These are phyloP conservation scores for Talaromyces stipitatus DNA, from an alignment of 495 filamentous ascomycete genomes.

Conservation along the genomic window DNA sequence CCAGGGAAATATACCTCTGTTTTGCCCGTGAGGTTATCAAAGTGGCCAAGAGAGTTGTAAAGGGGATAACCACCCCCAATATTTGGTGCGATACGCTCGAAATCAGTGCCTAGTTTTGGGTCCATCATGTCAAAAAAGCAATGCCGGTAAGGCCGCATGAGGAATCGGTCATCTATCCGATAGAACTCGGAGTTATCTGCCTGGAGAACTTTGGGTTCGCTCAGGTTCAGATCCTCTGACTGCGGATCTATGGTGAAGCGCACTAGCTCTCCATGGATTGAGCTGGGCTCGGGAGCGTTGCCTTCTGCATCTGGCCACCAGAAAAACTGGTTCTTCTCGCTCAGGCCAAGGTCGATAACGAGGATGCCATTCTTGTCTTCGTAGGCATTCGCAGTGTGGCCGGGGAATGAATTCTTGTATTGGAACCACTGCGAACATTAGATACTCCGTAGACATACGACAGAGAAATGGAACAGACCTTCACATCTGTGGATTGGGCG, in stretches of 20 bases:
- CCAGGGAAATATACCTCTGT: conserved; percentile 36
- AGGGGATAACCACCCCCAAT: no score
- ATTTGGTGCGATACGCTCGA: no score
- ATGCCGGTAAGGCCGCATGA: conserved; percentile 43
- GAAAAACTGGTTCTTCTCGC: conserved; percentile 49
- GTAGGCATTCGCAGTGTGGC: conserved; percentile 44
- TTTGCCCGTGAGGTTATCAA: conserved; percentile 23
- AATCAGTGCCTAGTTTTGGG: conserved; percentile 36
- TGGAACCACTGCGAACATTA: conserved; percentile 11
- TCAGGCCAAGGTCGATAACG: conserved; percentile 46
- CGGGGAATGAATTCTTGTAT: conserved; percentile 29
- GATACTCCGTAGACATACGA: no score
- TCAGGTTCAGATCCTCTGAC: conserved; percentile 13
- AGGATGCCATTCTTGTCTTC: conserved; percentile 41
- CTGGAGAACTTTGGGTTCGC: conserved; percentile 24
- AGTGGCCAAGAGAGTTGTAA: conserved; percentile 38
- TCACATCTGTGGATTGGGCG: conserved; percentile 39
- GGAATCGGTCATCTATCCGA: conserved; percentile 50
- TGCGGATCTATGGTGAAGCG: conserved; percentile 11
- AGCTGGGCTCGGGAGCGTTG: conserved; percentile 13
- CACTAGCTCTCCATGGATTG: conserved; percentile 20
- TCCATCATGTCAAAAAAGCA: conserved; percentile 47
- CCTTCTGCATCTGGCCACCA: conserved; percentile 42
- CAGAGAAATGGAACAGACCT: conserved; percentile 33
- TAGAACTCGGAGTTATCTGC: conserved; percentile 49